Conservation (phyloP, 768 basidiomycete species). For the Leccinum arenicola region DNA sequence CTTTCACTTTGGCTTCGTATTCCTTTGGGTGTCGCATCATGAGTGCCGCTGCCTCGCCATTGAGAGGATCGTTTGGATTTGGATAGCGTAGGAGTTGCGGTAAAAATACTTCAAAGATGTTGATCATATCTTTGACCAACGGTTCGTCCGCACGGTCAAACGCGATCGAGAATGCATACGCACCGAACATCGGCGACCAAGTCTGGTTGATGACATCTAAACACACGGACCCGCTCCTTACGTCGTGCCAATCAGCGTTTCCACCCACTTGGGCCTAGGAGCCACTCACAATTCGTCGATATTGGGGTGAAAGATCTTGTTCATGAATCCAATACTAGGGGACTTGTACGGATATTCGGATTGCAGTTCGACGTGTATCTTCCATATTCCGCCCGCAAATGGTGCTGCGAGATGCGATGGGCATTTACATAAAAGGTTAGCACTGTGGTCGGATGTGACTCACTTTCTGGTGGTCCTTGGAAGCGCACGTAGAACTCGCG, state of each 20-base stretch:
- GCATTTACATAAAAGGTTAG: not conserved
- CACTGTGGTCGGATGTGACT: conserved; percentile 29
- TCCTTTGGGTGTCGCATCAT: conserved; percentile 97
- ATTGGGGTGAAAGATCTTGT: conserved; percentile 99
- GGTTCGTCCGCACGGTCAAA: conserved; percentile 2
- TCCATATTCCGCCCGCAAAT: conserved; percentile 98
- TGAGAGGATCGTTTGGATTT: conserved; percentile 96
- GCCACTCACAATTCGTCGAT: conserved; percentile 91
- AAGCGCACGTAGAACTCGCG: conserved; percentile 98
- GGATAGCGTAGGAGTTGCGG: conserved; percentile 97
- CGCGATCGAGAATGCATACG: conserved; percentile 30
- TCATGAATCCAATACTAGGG: conserved; percentile 99
- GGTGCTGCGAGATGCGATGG: conserved; percentile 58
- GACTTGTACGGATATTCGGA: conserved; percentile 99
- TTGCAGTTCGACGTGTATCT: conserved; percentile 98
- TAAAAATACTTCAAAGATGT: conserved; percentile 98
- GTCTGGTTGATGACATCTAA: conserved; percentile 99
- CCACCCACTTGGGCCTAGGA: not conserved
- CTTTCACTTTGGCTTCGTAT: conserved; percentile 93
- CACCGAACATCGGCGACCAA: conserved; percentile 99
- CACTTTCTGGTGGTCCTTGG: conserved; percentile 91
- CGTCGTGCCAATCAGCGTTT: not conserved
- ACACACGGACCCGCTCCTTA: conserved; percentile 95
- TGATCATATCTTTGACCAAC: conserved; percentile 82
- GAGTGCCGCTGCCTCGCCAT: conserved; percentile 96